phyloP scores from a whole-genome alignment of 306 rosid genomes.

The Acacia crassicarpa region DNA sequence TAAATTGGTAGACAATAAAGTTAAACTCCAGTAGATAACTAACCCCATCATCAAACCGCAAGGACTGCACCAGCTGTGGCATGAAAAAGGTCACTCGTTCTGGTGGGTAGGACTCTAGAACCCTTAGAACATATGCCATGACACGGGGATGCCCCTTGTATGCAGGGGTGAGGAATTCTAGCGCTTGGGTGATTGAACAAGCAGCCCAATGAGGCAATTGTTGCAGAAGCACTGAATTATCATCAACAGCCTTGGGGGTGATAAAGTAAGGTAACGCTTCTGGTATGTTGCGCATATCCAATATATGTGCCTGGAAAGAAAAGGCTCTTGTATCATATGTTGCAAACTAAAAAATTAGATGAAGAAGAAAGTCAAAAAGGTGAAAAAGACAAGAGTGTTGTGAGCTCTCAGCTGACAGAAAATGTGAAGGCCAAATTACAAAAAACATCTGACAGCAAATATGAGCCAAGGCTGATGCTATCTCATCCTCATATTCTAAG shows the following conservation, averaged over 20 bases:
- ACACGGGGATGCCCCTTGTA: conserved; percentile 98
- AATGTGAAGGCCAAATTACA: not conserved
- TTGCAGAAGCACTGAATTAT: conserved; percentile 86
- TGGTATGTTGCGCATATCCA: conserved; percentile 83
- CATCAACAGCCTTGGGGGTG: conserved; percentile 91
- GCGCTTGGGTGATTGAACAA: conserved; percentile 94
- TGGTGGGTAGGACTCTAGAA: conserved; percentile 96
- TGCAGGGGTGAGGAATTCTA: conserved; percentile 92
- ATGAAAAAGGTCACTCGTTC: conserved; percentile 91
- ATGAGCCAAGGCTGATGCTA: not conserved
- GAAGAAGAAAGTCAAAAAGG: conserved; percentile 17
- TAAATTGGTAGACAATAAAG: conserved; percentile 15
- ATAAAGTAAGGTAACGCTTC: conserved; percentile 96
- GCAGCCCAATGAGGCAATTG: conserved; percentile 99
- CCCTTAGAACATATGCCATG: conserved; percentile 97
- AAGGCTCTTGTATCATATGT: conserved; percentile 22
- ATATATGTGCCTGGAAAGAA: conserved; percentile 69
- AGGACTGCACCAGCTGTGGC: conserved; percentile 97
- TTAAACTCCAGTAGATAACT: conserved; percentile 39
- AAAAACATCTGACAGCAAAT: conserved; percentile 7
- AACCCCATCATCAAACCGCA: conserved; percentile 95
- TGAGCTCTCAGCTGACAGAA: not conserved
- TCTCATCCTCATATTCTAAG: conserved; percentile 6
- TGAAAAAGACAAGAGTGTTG: not conserved
- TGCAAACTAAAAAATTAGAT: conserved; percentile 26